A percentile compares a stretch with the other conserved stretches of the same genome.
These are phyloP conservation scores for Naganishia onofrii DNA, from an alignment of 768 basidiomycete species.

Conservation along the genomic window DNA sequence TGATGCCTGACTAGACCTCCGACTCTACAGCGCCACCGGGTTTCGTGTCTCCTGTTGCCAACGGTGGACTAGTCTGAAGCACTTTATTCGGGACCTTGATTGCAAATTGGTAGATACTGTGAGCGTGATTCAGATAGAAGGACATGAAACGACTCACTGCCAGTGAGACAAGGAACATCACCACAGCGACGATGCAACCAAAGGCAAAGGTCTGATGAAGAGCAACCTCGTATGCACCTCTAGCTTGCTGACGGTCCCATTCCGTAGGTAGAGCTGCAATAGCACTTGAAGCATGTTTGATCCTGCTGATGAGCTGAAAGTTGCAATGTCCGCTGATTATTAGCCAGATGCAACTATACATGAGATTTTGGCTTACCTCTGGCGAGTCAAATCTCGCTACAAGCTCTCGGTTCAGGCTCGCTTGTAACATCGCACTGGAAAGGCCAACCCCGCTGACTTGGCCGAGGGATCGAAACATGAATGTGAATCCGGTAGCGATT, in stretches of 20 bases:
- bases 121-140: neutral
- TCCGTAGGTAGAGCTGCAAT: conserved; percentile 28
- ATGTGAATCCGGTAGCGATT: conserved; percentile 31
- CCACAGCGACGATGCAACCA: conserved; percentile 19
- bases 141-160: conserved; percentile 16
- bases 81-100: conserved; percentile 4
- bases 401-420: conserved; percentile 23
- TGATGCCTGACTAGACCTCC: neutral
- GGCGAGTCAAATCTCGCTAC: conserved; percentile 26
- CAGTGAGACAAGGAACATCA: conserved; percentile 23
- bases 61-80: neutral
- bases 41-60: neutral
- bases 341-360: neutral
- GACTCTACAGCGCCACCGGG: neutral
- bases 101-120: neutral
- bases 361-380: conserved; percentile 13
- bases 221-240: conserved; percentile 23
- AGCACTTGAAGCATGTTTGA: conserved; percentile 30
- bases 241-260: conserved; percentile 26
- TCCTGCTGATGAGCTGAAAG: conserved; percentile 26
- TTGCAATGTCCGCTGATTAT: neutral
- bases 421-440: conserved; percentile 32
- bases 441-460: conserved; percentile 33
- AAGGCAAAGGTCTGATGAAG: conserved; percentile 33
- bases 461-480: conserved; percentile 31